Evolutionary conservation across 208 protist species (phyloP).

Genomic region (Trypanosoma rangeli): DNA sequence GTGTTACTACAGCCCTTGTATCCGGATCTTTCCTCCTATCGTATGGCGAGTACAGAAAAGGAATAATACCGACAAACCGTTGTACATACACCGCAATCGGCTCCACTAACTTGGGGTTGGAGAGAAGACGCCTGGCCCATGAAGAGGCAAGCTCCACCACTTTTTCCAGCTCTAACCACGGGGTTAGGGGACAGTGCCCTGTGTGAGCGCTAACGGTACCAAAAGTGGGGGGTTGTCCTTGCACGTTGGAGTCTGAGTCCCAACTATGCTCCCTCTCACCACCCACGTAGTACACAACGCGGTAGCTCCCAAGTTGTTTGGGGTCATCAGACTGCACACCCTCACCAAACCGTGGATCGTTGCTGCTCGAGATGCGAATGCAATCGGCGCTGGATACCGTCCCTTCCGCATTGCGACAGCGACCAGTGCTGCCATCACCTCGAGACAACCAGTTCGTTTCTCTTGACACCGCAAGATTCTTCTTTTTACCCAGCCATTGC

Average conservation of each 20-base stretch:
- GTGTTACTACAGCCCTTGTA: background rate
- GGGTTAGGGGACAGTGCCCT: conserved; percentile 28
- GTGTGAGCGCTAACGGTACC: background rate
- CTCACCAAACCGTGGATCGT: background rate
- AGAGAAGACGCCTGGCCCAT: conserved; percentile 71
- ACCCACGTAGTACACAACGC: conserved; percentile 19
- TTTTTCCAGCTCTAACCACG: conserved; percentile 52
- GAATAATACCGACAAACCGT: conserved; percentile 59
- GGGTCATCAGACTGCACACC: background rate
- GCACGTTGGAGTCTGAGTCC: background rate
- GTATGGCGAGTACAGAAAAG: conserved; percentile 33
- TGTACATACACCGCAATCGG: conserved; percentile 72
- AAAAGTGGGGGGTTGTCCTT: background rate
- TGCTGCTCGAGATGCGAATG: background rate
- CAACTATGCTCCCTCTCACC: conserved; percentile 4
- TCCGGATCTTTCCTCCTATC: background rate
- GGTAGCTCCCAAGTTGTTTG: background rate
- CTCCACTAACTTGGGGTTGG: conserved; percentile 55
- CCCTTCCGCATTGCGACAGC: background rate
- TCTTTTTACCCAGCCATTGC: background rate
- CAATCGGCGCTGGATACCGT: background rate
- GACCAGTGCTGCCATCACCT: conserved; percentile 4
- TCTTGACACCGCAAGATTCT: background rate
- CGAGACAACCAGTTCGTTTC: background rate
- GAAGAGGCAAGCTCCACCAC: conserved; percentile 54